Evolutionary conservation across 345 rosid species (phyloP).

Genomic region (Eucalyptus urophylla): DNA sequence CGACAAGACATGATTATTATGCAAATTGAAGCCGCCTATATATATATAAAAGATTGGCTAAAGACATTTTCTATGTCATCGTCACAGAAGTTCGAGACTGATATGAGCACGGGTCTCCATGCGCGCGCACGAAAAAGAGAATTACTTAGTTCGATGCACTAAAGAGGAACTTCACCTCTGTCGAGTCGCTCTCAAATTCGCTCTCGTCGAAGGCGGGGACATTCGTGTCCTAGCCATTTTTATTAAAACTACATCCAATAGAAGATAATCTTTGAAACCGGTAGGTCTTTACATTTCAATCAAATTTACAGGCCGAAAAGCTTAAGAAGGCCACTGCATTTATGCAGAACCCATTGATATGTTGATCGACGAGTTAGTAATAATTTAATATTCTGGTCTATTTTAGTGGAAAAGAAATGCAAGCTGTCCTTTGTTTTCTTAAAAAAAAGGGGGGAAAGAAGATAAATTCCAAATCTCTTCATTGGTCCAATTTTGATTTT

Average conservation of each 20-base stretch:
- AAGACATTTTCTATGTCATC: background rate
- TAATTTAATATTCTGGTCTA: background rate
- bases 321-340: background rate
- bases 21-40: too few relatives aligned
- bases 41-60: background rate
- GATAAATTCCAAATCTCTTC: background rate
- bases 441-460: background rate
- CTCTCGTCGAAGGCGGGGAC: background rate
- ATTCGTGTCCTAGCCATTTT: background rate
- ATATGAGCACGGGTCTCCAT: background rate
- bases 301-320: background rate
- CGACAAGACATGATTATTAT: too few relatives aligned
- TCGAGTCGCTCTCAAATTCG: background rate
- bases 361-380: background rate
- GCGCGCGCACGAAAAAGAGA: background rate
- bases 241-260: background rate
- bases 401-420: background rate
- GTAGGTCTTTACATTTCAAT: background rate
- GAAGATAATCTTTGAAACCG: background rate
- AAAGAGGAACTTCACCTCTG: background rate
- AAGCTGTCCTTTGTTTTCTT: background rate
- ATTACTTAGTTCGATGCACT: background rate
- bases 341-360: background rate
- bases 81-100: background rate
- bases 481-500: background rate